These are phyloP conservation scores for Barnettozyma populi DNA, from an alignment of 805 yeast species.

Conservation along the genomic window DNA sequence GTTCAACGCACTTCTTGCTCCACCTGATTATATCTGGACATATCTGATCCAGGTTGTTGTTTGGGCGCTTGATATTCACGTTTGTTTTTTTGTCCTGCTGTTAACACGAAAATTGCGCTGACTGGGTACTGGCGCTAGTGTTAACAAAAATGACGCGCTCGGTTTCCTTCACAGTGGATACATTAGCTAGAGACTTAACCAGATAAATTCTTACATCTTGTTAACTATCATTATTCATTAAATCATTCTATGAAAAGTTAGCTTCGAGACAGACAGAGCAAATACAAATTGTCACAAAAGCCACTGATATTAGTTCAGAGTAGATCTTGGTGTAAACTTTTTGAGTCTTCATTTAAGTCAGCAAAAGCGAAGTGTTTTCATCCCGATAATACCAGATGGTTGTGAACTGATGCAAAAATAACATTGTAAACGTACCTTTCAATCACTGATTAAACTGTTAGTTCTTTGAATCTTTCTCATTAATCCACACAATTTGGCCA, in stretches of 20 bases:
- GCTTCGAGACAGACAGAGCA: not conserved
- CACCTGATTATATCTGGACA: constrained; percentile 27
- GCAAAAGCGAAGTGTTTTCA: constrained; percentile 33
- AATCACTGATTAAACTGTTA: not conserved
- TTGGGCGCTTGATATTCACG: too few relatives aligned
- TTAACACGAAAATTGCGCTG: too few relatives aligned
- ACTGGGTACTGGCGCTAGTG: too few relatives aligned
- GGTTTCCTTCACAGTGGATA: too few relatives aligned
- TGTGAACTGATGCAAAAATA: not conserved
- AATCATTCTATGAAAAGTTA: not conserved
- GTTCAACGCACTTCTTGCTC: constrained; percentile 21
- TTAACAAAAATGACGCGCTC: too few relatives aligned
- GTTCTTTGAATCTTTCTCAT: not conserved
- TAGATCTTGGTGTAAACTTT: constrained; percentile 38
- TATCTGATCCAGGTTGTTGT: not conserved
- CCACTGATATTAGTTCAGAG: constrained; percentile 26
- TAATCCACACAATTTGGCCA: not conserved
- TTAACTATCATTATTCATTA: not conserved
- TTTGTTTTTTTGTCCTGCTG: too few relatives aligned
- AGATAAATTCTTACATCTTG: not conserved
- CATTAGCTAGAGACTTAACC: too few relatives aligned
- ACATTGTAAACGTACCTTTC: not conserved
- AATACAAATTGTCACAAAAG: not conserved
- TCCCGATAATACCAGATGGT: constrained; percentile 22
- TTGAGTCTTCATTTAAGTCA: constrained; percentile 30